Evolutionary conservation across 805 yeast genomes (phyloP).

Genomic region (Myxozyma kluyveri): DNA sequence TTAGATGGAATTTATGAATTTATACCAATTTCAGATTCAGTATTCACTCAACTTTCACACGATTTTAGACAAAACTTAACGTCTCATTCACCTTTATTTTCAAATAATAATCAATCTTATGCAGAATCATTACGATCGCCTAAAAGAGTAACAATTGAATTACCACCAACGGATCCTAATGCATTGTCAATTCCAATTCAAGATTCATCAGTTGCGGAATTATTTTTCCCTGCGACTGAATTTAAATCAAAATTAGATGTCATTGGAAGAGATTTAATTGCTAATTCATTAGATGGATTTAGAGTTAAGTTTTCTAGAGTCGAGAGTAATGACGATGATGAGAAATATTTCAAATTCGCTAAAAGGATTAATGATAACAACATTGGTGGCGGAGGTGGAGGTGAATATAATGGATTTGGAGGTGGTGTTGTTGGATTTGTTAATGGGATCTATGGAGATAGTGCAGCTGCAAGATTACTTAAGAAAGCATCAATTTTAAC

Average conservation of each 20-base stretch:
- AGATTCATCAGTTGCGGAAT: constrained; percentile 11
- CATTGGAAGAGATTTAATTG: constrained; percentile 18
- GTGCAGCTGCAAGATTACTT: background rate
- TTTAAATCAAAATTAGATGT: constrained; percentile 6
- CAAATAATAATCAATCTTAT: constrained; percentile 11
- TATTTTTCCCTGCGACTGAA: constrained; percentile 26
- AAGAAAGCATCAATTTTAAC: background rate
- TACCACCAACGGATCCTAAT: constrained; percentile 25
- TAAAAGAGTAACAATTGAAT: constrained; percentile 17
- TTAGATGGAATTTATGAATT: constrained; percentile 31
- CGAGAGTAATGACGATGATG: background rate
- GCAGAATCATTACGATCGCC: background rate
- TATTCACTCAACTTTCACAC: constrained; percentile 6
- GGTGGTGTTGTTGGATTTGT: too few species aligned
- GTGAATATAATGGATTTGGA: background rate
- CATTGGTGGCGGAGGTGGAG: background rate
- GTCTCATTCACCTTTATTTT: constrained; percentile 14
- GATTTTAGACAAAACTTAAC: constrained; percentile 2
- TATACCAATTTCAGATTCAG: constrained; percentile 13
- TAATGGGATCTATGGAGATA: too few species aligned
- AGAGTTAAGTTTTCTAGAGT: constrained; percentile 18
- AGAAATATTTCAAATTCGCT: background rate
- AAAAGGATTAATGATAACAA: background rate
- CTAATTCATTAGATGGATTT: constrained; percentile 27
- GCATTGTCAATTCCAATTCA: constrained; percentile 22